Base-by-base conservation (phyloP, 495 filamentous ascomycete species). In the Wilcoxina mikolae region DNA sequence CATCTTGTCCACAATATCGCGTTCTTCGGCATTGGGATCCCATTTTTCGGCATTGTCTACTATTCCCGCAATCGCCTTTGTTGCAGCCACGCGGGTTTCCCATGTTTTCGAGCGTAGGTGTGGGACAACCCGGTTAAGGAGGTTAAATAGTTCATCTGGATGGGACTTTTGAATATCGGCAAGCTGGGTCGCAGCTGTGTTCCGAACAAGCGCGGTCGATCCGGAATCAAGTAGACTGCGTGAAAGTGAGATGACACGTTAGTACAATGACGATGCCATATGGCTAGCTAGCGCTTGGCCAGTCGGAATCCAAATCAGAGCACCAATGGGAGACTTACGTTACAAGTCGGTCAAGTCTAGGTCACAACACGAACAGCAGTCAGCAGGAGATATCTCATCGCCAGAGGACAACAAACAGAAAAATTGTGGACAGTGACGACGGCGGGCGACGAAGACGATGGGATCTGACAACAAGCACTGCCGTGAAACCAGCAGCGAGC, bases 91-190 rank as follows among this genome's bases (percentile, higher is more conserved):
- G 29, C 91, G 76, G 7, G 91, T 95, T 58, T 98, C 91, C 91
- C 91, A 98, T 55, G 85, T 87, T 65, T 87, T 94, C 53, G 88
- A 87, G 53, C 82, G 77, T 15, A 96, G 76, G 68, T 93, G 95
- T 1, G 93, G 88, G 17, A 96, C 78, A 39, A 98, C 89, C 44
- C 90, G 77, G n/a, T 87, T 87, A n/a, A 98, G 75, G 5, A 98
- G 75, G 60, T 96, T 95, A 69, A 95, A 96, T 2, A 96, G 74
- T 65, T 98, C 91, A 68, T 96, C 90, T 0, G 93, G 91, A 64
- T 96, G 93, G 58, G 89, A 82, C 65, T 94, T 96, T 69, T 96
- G 93, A 56, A 95, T 88, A 73, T 96, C 91, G 31, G 85, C 90
- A 33, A 98, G 78, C 71, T 98, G 91, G 65, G 91, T 84, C 31